Evolutionary conservation across 2,329 filamentous ascomycete genomes (phyloP).

Genomic region (Erysiphe pulchra): DNA sequence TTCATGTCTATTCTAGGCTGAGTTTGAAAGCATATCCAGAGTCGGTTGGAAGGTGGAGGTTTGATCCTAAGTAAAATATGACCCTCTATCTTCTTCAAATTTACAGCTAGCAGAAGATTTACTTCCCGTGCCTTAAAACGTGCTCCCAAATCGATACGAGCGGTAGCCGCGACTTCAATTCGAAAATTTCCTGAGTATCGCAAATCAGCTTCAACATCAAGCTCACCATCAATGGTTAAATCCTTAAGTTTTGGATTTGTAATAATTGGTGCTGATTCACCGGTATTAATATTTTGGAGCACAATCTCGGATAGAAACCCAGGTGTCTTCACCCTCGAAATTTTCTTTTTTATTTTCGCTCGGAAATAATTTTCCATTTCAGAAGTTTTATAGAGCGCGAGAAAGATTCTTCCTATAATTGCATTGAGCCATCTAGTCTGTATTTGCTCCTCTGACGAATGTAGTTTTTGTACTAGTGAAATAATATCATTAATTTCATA

Average conservation of each 20-base stretch:
- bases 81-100: slow-evolving; percentile 64
- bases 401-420: no score
- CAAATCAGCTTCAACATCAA: slow-evolving; percentile 64
- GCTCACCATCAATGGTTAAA: slow-evolving; percentile 74
- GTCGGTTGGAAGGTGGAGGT: no score
- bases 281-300: slow-evolving; percentile 65
- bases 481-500: no score
- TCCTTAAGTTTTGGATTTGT: slow-evolving; percentile 75
- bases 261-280: slow-evolving; percentile 65
- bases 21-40: no score
- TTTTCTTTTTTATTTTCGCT: slow-evolving; percentile 85
- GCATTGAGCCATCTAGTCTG: no score
- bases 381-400: no score
- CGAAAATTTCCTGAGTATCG: slow-evolving; percentile 75
- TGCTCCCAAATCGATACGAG: slow-evolving; percentile 67
- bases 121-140: slow-evolving; percentile 81
- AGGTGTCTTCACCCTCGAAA: slow-evolving; percentile 75
- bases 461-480: no score
- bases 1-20: no score
- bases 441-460: no score
- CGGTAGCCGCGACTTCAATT: slow-evolving; percentile 76
- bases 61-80: no score
- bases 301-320: slow-evolving; percentile 66
- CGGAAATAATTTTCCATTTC: no score
- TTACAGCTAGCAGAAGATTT: slow-evolving; percentile 63